Conservation (phyloP, 306 rosid species). For the Gleditsia sinensis region DNA sequence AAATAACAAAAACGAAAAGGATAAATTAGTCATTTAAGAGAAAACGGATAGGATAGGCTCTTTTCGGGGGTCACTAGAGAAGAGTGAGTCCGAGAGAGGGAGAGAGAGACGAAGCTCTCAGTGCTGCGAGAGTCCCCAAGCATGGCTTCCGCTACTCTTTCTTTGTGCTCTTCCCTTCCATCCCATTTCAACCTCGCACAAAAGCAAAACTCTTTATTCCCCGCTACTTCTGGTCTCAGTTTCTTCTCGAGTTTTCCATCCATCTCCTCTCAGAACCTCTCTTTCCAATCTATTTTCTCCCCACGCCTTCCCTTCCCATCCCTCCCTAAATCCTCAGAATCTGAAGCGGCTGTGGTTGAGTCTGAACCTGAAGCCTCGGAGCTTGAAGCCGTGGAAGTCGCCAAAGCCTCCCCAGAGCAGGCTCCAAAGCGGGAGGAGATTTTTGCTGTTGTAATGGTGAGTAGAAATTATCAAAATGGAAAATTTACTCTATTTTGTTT, state of each 20-base stretch:
- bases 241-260: conserved; percentile 44
- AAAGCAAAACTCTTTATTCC: conserved; percentile 27
- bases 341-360: conserved; percentile 30
- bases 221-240: conserved; percentile 22
- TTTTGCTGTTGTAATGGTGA: conserved; percentile 92
- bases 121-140: background rate
- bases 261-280: conserved; percentile 45
- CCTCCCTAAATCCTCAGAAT: conserved; percentile 53
- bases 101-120: background rate
- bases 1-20: background rate
- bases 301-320: conserved; percentile 46
- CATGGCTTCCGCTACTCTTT: conserved; percentile 78
- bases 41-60: background rate
- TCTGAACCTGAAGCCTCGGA: conserved; percentile 29
- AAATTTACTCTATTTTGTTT: conserved; percentile 1
- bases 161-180: conserved; percentile 62
- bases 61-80: background rate
- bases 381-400: conserved; percentile 39
- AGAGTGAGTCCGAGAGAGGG: background rate
- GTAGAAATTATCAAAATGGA: conserved; percentile 4
- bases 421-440: conserved; percentile 66
- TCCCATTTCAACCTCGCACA: conserved; percentile 58
- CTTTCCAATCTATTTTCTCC: conserved; percentile 45
- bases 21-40: background rate
- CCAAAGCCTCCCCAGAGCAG: conserved; percentile 40